Conservation (phyloP, 495 filamentous ascomycete genomes). For the Daldinia grandis region DNA sequence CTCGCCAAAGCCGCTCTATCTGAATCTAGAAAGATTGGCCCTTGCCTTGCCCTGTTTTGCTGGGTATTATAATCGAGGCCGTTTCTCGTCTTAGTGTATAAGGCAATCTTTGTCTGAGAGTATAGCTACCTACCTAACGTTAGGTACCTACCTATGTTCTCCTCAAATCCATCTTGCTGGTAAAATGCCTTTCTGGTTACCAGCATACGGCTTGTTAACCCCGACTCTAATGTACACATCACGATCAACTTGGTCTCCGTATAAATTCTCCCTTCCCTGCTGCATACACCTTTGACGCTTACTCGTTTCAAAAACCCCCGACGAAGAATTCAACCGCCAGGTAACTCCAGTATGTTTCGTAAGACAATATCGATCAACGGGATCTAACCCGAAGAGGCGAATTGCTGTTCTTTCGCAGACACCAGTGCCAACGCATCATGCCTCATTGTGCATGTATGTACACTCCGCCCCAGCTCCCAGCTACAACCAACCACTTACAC, state of each 20-base stretch:
- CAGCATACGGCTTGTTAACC: background rate
- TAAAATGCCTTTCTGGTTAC: background rate
- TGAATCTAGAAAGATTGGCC: slow-evolving; percentile 1
- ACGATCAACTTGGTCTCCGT: background rate
- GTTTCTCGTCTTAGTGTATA: background rate
- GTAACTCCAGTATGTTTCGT: slow-evolving; percentile 28
- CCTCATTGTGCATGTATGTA: slow-evolving; percentile 36
- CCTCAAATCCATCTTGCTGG: background rate
- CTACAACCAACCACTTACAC: slow-evolving; percentile 29
- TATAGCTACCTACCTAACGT: too few species aligned
- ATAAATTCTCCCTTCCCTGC: background rate
- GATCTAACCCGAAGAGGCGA: slow-evolving; percentile 38
- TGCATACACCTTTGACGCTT: slow-evolving; percentile 12
- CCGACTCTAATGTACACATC: slow-evolving; percentile 1
- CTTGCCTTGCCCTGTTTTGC: background rate
- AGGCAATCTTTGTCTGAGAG: too few species aligned
- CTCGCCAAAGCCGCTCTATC: background rate
- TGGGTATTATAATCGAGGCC: background rate
- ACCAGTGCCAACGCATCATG: slow-evolving; percentile 40
- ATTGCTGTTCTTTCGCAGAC: slow-evolving; percentile 39
- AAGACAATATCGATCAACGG: slow-evolving; percentile 40
- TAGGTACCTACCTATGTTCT: too few species aligned
- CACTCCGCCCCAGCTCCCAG: slow-evolving; percentile 18
- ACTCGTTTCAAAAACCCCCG: slow-evolving; percentile 2
- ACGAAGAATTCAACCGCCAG: slow-evolving; percentile 20